Base-by-base conservation (phyloP, 306 rosid species). In the Clitoria ternatea region DNA sequence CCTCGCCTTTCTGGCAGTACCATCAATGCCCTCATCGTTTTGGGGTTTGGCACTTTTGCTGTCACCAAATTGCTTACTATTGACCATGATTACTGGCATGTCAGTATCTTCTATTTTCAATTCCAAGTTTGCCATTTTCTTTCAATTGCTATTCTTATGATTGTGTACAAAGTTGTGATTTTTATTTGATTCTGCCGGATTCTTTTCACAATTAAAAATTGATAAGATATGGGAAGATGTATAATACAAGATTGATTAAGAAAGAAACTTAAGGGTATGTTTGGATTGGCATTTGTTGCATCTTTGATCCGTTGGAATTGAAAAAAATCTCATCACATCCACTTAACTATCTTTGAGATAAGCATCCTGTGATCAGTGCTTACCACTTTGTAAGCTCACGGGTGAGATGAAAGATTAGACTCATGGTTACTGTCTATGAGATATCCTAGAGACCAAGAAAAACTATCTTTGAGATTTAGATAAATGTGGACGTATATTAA, bases 41-140 rank as follows among this genome's bases (percentile, higher is more conserved):
- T 94, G 64, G 96, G 95, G n/a, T 80, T 91, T 64, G 99, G 97
- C 57, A 86, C 95, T 50, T 86, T 87, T 72, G 86, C 90, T 6
- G 88, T 94, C 48, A 85, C 96, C 69, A 94, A 83, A 77, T 77
- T 94, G 84, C 92, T 94, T 72, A 89, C 95, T 0, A 89, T 94
- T 74, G 97, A 91, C 77, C 85, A 89, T 72, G 96, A 94, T 53
- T 91, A 89, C 61, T 94, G 99, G 96, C 97, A 94, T 44, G 99
- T 91, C 37, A 70, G 97, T 81, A 13, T 61, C 77, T 80, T 55
- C 29, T 4, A 5, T 61, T 81, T 36, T 36, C 12, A 12, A 5
- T 61, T 0, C 36, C 17, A 3, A 33, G 7, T n/a, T 49, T 49
- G n/a, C 40, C 30, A 68, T 8, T 24, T 55, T n/a, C 32, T n/a